Conservation (phyloP, 2,329 filamentous ascomycete genomes). For the Ramichloridium luteum region DNA sequence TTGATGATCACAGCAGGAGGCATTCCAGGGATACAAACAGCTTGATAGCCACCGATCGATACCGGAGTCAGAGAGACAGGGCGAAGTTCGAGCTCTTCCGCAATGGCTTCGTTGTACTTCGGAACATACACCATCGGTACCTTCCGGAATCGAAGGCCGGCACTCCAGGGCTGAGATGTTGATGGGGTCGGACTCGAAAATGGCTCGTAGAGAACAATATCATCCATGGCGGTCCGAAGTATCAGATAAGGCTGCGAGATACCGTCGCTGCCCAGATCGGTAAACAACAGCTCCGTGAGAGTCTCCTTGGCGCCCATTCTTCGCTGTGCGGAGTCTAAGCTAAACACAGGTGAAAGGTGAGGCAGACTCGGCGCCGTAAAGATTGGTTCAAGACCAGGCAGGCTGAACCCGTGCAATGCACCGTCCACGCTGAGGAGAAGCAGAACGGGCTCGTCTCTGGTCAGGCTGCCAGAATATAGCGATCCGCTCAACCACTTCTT, state of each 20-base stretch:
- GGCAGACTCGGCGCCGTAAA: slow-evolving; percentile 66
- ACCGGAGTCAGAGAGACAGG: slow-evolving; percentile 44
- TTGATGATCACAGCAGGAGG: slow-evolving; percentile 76
- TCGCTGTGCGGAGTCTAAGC: slow-evolving; percentile 55
- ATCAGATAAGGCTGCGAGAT: slow-evolving; percentile 67
- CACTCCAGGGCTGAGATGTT: slow-evolving; percentile 29
- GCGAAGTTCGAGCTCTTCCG: slow-evolving; percentile 34
- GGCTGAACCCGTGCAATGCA: slow-evolving; percentile 57
- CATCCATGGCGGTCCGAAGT: slow-evolving; percentile 64
- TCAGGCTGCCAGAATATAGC: slow-evolving; percentile 57
- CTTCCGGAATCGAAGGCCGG: slow-evolving; percentile 64
- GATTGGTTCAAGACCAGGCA: slow-evolving; percentile 61
- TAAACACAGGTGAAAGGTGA: slow-evolving; percentile 65
- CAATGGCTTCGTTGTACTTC: slow-evolving; percentile 39
- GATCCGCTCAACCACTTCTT: slow-evolving; percentile 75
- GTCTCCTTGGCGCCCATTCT: slow-evolving; percentile 60
- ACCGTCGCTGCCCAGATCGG: slow-evolving; percentile 68
- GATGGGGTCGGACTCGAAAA: slow-evolving; percentile 39
- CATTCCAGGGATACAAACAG: slow-evolving; percentile 69
- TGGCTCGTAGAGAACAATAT: slow-evolving; percentile 79
- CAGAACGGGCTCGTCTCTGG: slow-evolving; percentile 48
- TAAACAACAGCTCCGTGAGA: slow-evolving; percentile 67
- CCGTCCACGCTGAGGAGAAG: slow-evolving; percentile 69
- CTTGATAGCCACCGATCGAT: slow-evolving; percentile 62
- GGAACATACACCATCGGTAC: slow-evolving; percentile 56